phyloP scores from a whole-genome alignment of 768 basidiomycete genomes.

The Neoboletus brunneissimus region DNA sequence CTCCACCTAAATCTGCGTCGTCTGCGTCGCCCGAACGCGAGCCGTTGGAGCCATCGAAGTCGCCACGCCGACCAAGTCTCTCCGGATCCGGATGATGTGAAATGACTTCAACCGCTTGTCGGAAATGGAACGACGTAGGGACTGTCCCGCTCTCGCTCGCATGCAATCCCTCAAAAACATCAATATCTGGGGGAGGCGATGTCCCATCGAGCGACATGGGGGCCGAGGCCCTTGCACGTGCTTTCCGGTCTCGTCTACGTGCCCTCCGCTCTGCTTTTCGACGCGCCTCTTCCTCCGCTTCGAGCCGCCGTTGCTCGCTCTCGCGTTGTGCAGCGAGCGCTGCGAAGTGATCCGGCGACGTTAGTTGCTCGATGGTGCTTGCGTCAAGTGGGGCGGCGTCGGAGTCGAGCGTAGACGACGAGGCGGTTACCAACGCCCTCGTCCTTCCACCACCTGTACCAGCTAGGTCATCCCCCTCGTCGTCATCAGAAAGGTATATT shows the following conservation, averaged over 20 bases:
- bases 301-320: conserved; percentile 25
- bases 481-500: conserved; percentile 60
- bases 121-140: neutral
- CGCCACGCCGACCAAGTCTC: conserved; percentile 1
- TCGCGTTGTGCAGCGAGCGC: conserved; percentile 29
- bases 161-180: conserved; percentile 65
- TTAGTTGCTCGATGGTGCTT: conserved; percentile 51
- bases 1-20: conserved; percentile 65
- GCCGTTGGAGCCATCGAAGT: conserved; percentile 4
- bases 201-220: conserved; percentile 35
- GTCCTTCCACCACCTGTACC: conserved; percentile 9
- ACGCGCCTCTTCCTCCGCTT: conserved; percentile 41
- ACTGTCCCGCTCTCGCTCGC: conserved; percentile 38
- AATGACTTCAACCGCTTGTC: neutral
- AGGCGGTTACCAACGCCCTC: conserved; percentile 25
- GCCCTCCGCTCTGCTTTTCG: conserved; percentile 48
- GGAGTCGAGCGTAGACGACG: conserved; percentile 57
- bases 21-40: conserved; percentile 35
- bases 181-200: conserved; percentile 18
- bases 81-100: conserved; percentile 7
- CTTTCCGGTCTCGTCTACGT: conserved; percentile 44
- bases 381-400: conserved; percentile 67
- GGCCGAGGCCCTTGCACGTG: conserved; percentile 35
- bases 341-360: conserved; percentile 39
- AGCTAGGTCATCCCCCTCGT: conserved; percentile 35